Percentiles rank a stretch among this genome's conserved stretches.
These are phyloP conservation scores for Hymenochaete sp. DNA, from an alignment of 1,284 basidiomycete genomes.

Conservation along the genomic window DNA sequence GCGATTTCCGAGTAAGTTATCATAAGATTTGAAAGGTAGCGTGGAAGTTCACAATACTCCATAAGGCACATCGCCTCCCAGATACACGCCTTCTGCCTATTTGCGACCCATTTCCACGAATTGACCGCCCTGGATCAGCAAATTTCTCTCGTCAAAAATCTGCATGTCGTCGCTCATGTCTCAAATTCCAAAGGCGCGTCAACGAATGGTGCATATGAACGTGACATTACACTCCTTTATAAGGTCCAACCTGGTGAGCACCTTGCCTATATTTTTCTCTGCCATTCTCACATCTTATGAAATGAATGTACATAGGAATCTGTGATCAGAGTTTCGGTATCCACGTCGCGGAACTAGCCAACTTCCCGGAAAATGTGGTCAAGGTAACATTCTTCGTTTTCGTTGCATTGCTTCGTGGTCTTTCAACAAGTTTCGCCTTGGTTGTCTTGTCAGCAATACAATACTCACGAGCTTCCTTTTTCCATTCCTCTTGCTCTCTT, in stretches of 20 bases:
- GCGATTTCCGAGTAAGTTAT: slow-evolving; percentile 86
- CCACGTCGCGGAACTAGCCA: slow-evolving; percentile 92
- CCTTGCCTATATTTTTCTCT: neutral
- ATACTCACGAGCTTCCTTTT: too few relatives aligned
- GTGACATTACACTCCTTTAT: slow-evolving; percentile 90
- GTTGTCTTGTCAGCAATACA: too few relatives aligned
- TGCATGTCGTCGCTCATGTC: slow-evolving; percentile 95
- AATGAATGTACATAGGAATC: slow-evolving; percentile 40
- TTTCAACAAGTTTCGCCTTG: slow-evolving; percentile 2
- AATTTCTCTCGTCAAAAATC: slow-evolving; percentile 82
- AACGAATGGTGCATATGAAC: slow-evolving; percentile 62
- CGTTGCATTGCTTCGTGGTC: neutral
- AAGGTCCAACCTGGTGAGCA: slow-evolving; percentile 82
- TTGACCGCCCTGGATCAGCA: slow-evolving; percentile 87
- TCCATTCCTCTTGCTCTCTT: too few relatives aligned
- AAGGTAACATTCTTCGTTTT: slow-evolving; percentile 44
- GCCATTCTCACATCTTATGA: neutral
- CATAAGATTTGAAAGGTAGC: neutral
- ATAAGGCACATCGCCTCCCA: slow-evolving; percentile 85
- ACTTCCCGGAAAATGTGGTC: slow-evolving; percentile 92
- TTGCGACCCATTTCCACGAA: slow-evolving; percentile 98
- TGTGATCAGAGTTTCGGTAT: slow-evolving; percentile 99
- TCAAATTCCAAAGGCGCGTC: slow-evolving; percentile 41
- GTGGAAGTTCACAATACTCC: slow-evolving; percentile 2
- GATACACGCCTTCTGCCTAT: slow-evolving; percentile 90